Base-by-base conservation (phyloP, 441 rosid species). In the Brassica hybrid region DNA sequence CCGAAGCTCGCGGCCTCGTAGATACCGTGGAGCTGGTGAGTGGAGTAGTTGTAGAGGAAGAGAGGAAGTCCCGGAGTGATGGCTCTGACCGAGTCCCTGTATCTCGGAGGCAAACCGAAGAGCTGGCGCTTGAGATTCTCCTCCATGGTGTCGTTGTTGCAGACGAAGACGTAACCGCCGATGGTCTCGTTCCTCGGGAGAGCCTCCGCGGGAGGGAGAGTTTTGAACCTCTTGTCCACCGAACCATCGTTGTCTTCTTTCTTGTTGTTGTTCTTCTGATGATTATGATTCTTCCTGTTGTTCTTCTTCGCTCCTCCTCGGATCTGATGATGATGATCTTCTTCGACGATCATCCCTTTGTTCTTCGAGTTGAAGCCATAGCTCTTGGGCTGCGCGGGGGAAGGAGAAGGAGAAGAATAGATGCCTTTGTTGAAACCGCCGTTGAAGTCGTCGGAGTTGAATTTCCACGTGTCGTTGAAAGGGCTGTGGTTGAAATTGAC, bases 1-100 rank as follows among this genome's bases (percentile, higher is more conserved):
- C 99, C 99, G 76, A 96, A 96, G 72, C 97, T 83, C 16, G 97
- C 91, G 32, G 99, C 98, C 93, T 96, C 94, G 83, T 92, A 96
- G 43, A 96, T 76, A 50, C 99, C 99, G 80, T 94, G 97, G 71
- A 96, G 99, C 66, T 96, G 99, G 82, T 96, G 99, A 63, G 97
- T 96, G 27, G 99, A 92, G 85, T 96, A 96, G 86, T 96, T 96
- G 85, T 96, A 96, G 19, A 96, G 96, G 82, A 96, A 96, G 76
- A 96, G 94, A 6, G 99, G 99, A 79, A 96, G 85, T 0, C 99
- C 99, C 0, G 99, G 99, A 12, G 98, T 95, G 54, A 96, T 96
- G 12, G 93, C 90, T 76, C 99, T 84, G 18, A 96, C 99, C 1
- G 98, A 96, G 84, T 96, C 98, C 41, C 97, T 83, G 85, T 96